Evolutionary conservation across 164 flowering plant genomes (phyloP), one percentile per base, ranked within the genome.

Genomic region (Vitis labrusca): DNA sequence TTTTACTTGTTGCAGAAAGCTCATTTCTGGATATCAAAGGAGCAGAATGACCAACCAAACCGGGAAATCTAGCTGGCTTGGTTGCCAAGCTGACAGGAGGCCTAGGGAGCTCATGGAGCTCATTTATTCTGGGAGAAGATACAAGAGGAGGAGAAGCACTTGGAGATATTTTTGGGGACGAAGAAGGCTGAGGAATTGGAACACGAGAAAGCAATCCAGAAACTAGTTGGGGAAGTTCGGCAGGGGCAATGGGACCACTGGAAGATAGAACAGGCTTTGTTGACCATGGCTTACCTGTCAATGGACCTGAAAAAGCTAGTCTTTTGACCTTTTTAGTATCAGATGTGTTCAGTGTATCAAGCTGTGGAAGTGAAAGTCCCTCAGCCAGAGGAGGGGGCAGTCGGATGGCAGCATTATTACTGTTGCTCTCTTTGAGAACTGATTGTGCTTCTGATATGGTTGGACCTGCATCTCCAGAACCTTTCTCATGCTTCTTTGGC

Each of bases 371-470:
- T 50, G 88, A 74, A 60, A 81, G 68, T 63, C 87, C 86, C 29
- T 83, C 92, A 0, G 77, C 60, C 58, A 83, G 67, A 68, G 93
- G 95, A 75, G 83, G 91, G 48, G 94, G 91, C 44, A 82, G 59
- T 63, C 44, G 74, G 56, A 67, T 67, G 17, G 85, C 65, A 32
- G 71, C 60, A 67, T 67, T 82, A 64, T 77, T 83, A 59, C 57
- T 78, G 79, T 85, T 85, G 78, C 86, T 88, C 73, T 90, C 97
- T 78, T 73, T 89, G 56, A 86, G 82, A 17, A 89, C 84, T 9
- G 85, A 77, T 29, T 76, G 81, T 58, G 81, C 44, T 67, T 78
- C 84, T 55, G 71, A 64, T 52, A 50, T 47, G 29, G 65, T 65
- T 1, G 74, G 66, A 37, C 81, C 86, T 54, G 85, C 83, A 73